phyloP scores from a whole-genome alignment of 2,329 filamentous ascomycete species.

The Decorospora gaudefroyi region DNA sequence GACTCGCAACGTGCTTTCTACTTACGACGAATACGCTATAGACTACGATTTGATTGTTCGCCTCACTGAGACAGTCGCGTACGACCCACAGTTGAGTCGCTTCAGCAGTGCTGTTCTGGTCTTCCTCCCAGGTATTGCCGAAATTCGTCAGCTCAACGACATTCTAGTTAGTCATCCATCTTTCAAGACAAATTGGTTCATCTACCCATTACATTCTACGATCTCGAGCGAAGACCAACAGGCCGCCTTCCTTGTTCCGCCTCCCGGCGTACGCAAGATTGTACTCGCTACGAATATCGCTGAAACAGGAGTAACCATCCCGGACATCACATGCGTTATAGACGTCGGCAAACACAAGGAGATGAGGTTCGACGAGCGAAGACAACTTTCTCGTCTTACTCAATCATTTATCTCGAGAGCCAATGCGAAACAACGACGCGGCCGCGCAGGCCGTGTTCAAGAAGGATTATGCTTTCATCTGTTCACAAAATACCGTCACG shows the following conservation, averaged over 20 bases:
- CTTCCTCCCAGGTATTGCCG: conserved; percentile 91
- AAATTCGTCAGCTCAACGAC: conserved; percentile 87
- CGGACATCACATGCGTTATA: conserved; percentile 94
- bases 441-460: conserved; percentile 92
- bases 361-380: conserved; percentile 92
- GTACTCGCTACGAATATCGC: conserved; percentile 98
- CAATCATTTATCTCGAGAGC: conserved; percentile 95
- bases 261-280: conserved; percentile 82
- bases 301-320: conserved; percentile 97
- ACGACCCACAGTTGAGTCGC: conserved; percentile 64
- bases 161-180: conserved; percentile 75
- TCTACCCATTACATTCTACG: conserved; percentile 89
- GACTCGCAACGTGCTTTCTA: conserved; percentile 73
- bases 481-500: conserved; percentile 88
- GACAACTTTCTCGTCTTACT: conserved; percentile 86
- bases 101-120: conserved; percentile 93
- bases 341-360: conserved; percentile 97
- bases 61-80: conserved; percentile 76
- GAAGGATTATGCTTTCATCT: conserved; percentile 94
- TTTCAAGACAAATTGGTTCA: conserved; percentile 77
- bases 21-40: conserved; percentile 88
- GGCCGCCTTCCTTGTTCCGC: conserved; percentile 84
- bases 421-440: conserved; percentile 92
- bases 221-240: conserved; percentile 98
- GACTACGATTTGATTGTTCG: conserved; percentile 85